Evolutionary conservation across 441 rosid genomes (phyloP).

Genomic region (Croton setiger): DNA sequence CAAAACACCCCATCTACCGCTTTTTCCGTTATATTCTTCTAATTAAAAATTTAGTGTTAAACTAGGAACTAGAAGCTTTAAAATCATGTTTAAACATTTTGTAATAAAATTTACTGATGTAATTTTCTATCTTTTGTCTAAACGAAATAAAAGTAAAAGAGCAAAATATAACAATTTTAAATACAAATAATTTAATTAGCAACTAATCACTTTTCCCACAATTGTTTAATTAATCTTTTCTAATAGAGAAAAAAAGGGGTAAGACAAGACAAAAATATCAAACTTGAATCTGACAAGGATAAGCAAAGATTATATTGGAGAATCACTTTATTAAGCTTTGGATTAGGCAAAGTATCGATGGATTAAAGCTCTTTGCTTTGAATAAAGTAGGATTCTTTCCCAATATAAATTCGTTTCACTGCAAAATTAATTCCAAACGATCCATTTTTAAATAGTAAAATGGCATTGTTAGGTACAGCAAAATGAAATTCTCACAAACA

Average conservation of each 20-base stretch:
- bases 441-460: constrained; percentile 5
- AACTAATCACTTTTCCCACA: too few relatives aligned
- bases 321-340: constrained; percentile 4
- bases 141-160: not conserved
- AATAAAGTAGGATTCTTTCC: not conserved
- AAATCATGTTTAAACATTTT: not conserved
- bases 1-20: not conserved
- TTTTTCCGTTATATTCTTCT: not conserved
- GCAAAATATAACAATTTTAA: not conserved
- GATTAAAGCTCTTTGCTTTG: not conserved
- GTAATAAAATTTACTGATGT: not conserved
- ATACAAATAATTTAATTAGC: too few relatives aligned
- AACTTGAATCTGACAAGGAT: not conserved
- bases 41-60: not conserved
- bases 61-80: not conserved
- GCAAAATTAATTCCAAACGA: not conserved
- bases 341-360: constrained; percentile 11
- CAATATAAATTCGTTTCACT: not conserved
- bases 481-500: too few relatives aligned
- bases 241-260: too few relatives aligned
- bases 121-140: not conserved
- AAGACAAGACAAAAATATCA: not conserved
- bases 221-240: too few relatives aligned
- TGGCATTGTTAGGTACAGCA: not conserved
- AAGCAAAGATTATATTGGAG: constrained; percentile 15